Percentiles rank a stretch among this genome's conserved stretches.
phyloP scores from a whole-genome alignment of 345 rosid genomes.

The Linum usitatissimum region DNA sequence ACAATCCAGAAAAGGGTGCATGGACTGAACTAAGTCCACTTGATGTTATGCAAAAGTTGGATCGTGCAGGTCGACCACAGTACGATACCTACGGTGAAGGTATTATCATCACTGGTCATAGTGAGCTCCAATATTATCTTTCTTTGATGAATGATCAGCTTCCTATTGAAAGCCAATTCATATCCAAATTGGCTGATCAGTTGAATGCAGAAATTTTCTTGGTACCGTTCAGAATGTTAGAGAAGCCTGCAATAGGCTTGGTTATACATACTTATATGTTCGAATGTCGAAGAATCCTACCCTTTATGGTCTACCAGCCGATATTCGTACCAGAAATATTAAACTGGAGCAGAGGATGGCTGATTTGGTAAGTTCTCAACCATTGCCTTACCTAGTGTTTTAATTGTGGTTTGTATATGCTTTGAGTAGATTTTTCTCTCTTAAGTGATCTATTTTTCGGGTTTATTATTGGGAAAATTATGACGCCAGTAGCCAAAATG shows the following conservation, averaged over 20 bases:
- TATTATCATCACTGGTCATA: constrained; percentile 87
- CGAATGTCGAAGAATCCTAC: constrained; percentile 84
- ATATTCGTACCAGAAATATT: constrained; percentile 59
- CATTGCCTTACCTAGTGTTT: background rate
- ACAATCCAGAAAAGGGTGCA: constrained; percentile 95
- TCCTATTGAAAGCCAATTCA: constrained; percentile 93
- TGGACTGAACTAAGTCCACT: constrained; percentile 92
- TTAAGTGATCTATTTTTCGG: background rate
- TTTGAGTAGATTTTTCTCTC: background rate
- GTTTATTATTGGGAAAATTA: background rate
- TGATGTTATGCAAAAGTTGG: constrained; percentile 99
- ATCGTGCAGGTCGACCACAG: constrained; percentile 98
- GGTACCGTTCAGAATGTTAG: constrained; percentile 92
- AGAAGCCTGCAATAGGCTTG: constrained; percentile 97
- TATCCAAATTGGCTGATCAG: constrained; percentile 93
- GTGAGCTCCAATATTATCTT: constrained; percentile 77
- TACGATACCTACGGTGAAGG: constrained; percentile 91
- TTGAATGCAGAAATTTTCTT: constrained; percentile 95
- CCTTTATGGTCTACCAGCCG: constrained; percentile 77
- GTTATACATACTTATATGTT: constrained; percentile 71
- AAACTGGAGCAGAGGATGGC: constrained; percentile 86
- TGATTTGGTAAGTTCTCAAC: constrained; percentile 59
- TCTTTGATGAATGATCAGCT: constrained; percentile 96
- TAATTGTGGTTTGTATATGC: background rate
- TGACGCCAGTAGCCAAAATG: background rate